Evolutionary conservation across 2,329 filamentous ascomycete species (phyloP), one percentile per base, ranked within the genome.

Genomic region (Epichloe gansuensis): DNA sequence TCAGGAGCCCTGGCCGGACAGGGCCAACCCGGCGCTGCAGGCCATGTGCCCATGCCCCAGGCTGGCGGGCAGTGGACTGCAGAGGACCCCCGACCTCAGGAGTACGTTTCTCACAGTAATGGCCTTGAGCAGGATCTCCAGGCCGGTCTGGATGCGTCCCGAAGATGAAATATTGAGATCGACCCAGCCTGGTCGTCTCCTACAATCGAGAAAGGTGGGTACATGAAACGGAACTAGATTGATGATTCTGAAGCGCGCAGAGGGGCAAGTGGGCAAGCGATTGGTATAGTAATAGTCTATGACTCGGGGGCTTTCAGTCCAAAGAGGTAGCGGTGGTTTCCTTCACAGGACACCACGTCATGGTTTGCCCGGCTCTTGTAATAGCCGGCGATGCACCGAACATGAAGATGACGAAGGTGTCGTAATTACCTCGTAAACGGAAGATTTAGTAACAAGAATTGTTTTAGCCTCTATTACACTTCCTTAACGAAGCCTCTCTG

Each of bases 51-150:
- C 25, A 75, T 80, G 62, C 78, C 75, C 0, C 64, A 69, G 43
- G 70, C 65, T n/a, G 68, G 67, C 31, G 63, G 68, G 23, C 74
- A 80, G 59, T 82, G 79, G 79, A 78, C 69, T 6, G 72, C 75
- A 15, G 76, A 82, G 58, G 79, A 82, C 51, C 79, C 79, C 7
- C 67, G 79, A 41, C 79, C 79, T 5, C 77, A 82, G 61, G 78
- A 81, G 62, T 81, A 80, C 58, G 64, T 70, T 34, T 64, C 68
- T 46, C 71, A 73, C 38, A 66, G 69, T 44, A 70, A 70, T 42
- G 74, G 73, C 4, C 69, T 83, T 21, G 80, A 83, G 66, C 76
- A 76, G 31, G 80, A 82, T 54, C 70, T 83, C 41, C 76, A 76
- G 34, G 75, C 74, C 31, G 77, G 65, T 4, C 58, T 68, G 44